These are phyloP conservation scores for Candida xiaguanensis DNA, from an alignment of 805 yeast genomes.

Conservation along the genomic window DNA sequence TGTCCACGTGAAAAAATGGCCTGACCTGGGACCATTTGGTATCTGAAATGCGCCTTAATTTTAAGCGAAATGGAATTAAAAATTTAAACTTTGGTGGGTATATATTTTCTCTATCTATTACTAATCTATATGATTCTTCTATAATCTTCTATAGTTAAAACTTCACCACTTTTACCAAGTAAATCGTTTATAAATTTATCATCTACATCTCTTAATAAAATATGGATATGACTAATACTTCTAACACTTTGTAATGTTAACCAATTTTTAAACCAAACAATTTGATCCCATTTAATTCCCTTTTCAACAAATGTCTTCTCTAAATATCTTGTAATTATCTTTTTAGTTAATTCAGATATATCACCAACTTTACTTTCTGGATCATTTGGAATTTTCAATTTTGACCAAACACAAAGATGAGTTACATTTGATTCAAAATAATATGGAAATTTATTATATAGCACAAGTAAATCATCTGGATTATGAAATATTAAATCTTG, in stretches of 20 bases:
- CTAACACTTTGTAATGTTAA: constrained; percentile 64
- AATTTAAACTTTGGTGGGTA: background rate
- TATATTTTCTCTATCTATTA: background rate
- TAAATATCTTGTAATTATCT: constrained; percentile 43
- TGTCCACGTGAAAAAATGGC: too few relatives aligned
- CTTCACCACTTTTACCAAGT: constrained; percentile 9
- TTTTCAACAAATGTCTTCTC: constrained; percentile 45
- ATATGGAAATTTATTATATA: constrained; percentile 66
- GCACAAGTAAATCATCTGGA: constrained; percentile 41
- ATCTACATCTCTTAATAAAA: constrained; percentile 45
- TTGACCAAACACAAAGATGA: constrained; percentile 70
- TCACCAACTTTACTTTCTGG: constrained; percentile 49
- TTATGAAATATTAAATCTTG: constrained; percentile 42
- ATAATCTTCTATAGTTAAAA: constrained; percentile 10
- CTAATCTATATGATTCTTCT: constrained; percentile 6
- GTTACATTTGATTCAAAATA: constrained; percentile 46
- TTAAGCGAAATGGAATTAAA: too few relatives aligned
- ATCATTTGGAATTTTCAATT: constrained; percentile 51
- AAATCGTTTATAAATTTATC: constrained; percentile 13
- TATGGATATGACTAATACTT: constrained; percentile 68
- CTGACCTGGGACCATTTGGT: too few relatives aligned
- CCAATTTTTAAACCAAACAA: constrained; percentile 73
- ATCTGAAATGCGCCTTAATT: too few relatives aligned
- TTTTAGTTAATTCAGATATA: constrained; percentile 40
- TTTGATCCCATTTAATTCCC: constrained; percentile 34